phyloP scores from a whole-genome alignment of 78 protist species.

The Polysphondylium violaceum region DNA sequence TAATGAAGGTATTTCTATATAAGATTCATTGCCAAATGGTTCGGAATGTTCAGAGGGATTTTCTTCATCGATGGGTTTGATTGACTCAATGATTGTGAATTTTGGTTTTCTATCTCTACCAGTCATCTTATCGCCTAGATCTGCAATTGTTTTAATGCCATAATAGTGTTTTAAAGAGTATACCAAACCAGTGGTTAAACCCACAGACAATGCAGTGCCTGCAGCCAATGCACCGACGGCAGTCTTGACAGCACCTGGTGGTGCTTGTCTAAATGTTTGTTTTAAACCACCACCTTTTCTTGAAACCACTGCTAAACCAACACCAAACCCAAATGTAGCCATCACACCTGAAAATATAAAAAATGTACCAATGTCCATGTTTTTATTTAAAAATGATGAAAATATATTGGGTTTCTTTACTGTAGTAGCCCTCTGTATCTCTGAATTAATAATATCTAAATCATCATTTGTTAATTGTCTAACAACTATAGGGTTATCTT shows the following conservation, averaged over 20 bases:
- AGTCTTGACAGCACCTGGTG: conserved; percentile 31
- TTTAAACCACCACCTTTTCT: conserved; percentile 38
- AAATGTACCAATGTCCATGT: conserved; percentile 41
- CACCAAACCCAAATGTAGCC: conserved; percentile 35
- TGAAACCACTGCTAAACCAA: conserved; percentile 39
- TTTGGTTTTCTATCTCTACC: not conserved
- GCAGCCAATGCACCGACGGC: conserved; percentile 28
- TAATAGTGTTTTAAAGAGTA: conserved; percentile 22
- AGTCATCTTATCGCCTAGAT: conserved; percentile 25
- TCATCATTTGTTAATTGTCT: too few species aligned
- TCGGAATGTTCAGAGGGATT: too few species aligned
- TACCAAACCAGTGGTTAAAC: conserved; percentile 8
- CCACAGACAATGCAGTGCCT: conserved; percentile 27
- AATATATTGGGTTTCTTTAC: too few species aligned
- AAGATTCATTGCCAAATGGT: too few species aligned
- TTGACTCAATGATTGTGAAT: not conserved
- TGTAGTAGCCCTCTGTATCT: too few species aligned
- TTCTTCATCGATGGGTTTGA: too few species aligned
- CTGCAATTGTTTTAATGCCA: conserved; percentile 41
- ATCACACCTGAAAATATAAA: conserved; percentile 24
- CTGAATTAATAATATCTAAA: too few species aligned
- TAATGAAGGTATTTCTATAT: too few species aligned
- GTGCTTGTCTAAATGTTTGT: conserved; percentile 40
- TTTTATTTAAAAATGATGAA: conserved; percentile 52
- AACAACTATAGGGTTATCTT: too few species aligned